Evolutionary conservation across 108 stramenopile genomes (phyloP).

Genomic region (Aurantiochytrium sp.): DNA sequence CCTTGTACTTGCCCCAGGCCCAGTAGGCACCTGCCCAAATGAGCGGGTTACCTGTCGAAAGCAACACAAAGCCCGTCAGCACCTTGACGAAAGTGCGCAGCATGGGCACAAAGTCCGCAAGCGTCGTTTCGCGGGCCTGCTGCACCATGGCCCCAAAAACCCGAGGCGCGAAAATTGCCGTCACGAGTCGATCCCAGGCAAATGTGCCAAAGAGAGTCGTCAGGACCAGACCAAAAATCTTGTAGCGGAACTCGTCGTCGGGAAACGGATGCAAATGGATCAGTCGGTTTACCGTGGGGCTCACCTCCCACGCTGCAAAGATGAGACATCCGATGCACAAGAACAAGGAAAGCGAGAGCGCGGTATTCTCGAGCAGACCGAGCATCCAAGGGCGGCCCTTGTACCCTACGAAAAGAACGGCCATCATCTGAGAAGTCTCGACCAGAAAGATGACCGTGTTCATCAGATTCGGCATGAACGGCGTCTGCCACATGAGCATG

Average conservation of each 20-base stretch:
- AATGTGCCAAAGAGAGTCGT: slow-evolving; percentile 71
- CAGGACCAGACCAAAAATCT: slow-evolving; percentile 66
- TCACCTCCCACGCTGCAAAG: slow-evolving; percentile 75
- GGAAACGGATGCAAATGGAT: slow-evolving; percentile 96
- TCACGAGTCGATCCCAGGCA: slow-evolving; percentile 79
- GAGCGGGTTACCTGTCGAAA: slow-evolving; percentile 18
- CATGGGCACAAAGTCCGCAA: slow-evolving; percentile 24
- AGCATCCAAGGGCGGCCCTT: slow-evolving; percentile 98
- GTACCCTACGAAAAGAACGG: slow-evolving; percentile 92
- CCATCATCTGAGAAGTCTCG: slow-evolving; percentile 55
- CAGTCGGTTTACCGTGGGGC: slow-evolving; percentile 85
- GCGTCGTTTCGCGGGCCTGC: background rate
- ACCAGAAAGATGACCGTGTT: slow-evolving; percentile 87
- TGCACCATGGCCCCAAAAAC: slow-evolving; percentile 40
- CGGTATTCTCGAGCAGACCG: slow-evolving; percentile 85
- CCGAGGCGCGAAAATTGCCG: slow-evolving; percentile 75
- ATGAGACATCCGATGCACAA: slow-evolving; percentile 50
- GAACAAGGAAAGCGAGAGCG: slow-evolving; percentile 79
- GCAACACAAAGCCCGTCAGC: background rate
- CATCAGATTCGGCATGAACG: slow-evolving; percentile 79
- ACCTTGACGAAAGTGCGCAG: slow-evolving; percentile 16
- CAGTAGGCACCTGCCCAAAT: background rate
- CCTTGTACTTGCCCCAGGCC: background rate
- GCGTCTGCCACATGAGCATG: slow-evolving; percentile 23
- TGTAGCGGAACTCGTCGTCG: slow-evolving; percentile 74